Evolutionary conservation across 139 green algal genomes (phyloP), one percentile per base, ranked within the genome.

Genomic region (Chlorella sp.): DNA sequence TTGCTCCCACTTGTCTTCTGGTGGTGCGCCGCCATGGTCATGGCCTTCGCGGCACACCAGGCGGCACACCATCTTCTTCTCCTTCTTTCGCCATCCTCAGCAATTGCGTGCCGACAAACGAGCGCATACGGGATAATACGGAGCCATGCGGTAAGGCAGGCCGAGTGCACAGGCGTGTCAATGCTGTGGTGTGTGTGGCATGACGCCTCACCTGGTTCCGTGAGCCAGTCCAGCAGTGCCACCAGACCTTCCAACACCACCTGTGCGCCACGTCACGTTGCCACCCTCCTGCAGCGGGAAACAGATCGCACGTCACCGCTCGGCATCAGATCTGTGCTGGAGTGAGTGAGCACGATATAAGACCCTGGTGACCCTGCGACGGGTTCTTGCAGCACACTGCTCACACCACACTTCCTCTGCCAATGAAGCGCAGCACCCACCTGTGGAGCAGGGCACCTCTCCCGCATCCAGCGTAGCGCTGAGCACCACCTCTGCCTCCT

Each of bases 191-290:
- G n/a, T n/a, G n/a, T n/a, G n/a, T n/a, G n/a, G n/a, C n/a, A n/a
- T n/a, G n/a, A n/a, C n/a, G n/a, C n/a, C 55, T 29, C 24, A 50
- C 63, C 63, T 26, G 72, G 63, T 0, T 51, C 55, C 2, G 80
- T 85, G 34, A 85, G 55, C 72, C 75, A 82, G 24, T 49, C 72
- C 70, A 85, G 73, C 32, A 85, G 72, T 51, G 64, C 29, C 33
- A 2, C 20, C 6, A 75, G 50, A 72, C 82, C 75, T 0, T 29
- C 55, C 32, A 78, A 75, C 1, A 30, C 76, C 31, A 73, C 27
- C 59, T 82, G 31, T 82, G 72, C 10, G 36, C 51, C 49, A 66
- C 72, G 49, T 85, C 80, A 2, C 20, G 63, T 0, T 75, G 75
- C 36, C 70, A 76, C 1, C 49, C 29, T 27, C 75, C 74, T 80